phyloP scores from a whole-genome alignment of 225 moss, liverwort and hornwort genomes.

The Lunularia cruciata region DNA sequence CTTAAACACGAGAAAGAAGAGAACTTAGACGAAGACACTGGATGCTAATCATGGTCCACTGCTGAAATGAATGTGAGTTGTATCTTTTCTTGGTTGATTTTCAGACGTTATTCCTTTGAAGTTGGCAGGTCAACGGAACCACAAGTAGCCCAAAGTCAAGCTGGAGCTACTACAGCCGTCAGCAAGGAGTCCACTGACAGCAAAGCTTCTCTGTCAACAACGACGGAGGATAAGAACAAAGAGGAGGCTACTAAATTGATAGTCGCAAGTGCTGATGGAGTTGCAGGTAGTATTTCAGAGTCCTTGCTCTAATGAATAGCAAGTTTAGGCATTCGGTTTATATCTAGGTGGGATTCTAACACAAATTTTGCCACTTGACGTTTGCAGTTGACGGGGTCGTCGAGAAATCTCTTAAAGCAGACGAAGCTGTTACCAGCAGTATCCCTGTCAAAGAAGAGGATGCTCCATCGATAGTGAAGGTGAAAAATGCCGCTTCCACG shows the following conservation, averaged over 20 bases:
- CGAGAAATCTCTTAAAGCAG: conserved; percentile 27
- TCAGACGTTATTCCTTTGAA: not conserved
- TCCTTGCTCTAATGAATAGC: not conserved
- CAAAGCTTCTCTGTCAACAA: conserved; percentile 19
- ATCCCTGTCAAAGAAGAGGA: conserved; percentile 35
- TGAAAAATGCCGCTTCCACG: conserved; percentile 76
- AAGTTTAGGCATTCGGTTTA: no score
- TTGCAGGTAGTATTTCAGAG: conserved; percentile 20
- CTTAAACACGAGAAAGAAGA: no score
- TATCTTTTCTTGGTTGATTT: conserved; percentile 4
- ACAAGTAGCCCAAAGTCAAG: conserved; percentile 12
- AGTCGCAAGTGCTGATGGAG: conserved; percentile 10
- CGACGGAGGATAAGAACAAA: conserved; percentile 14
- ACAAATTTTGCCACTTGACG: not conserved
- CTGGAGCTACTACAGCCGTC: conserved; percentile 1
- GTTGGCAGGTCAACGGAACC: conserved; percentile 25
- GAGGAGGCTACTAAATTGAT: conserved; percentile 6
- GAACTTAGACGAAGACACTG: no score
- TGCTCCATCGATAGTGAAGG: conserved; percentile 56
- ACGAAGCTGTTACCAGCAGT: not conserved
- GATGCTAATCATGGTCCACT: no score
- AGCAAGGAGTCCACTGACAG: conserved; percentile 19
- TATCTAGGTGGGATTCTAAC: not conserved
- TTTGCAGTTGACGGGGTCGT: conserved; percentile 56
- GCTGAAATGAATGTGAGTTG: no score